Conservation (phyloP, 192 early-diverging fungal genomes). For the Backusella westeae region DNA sequence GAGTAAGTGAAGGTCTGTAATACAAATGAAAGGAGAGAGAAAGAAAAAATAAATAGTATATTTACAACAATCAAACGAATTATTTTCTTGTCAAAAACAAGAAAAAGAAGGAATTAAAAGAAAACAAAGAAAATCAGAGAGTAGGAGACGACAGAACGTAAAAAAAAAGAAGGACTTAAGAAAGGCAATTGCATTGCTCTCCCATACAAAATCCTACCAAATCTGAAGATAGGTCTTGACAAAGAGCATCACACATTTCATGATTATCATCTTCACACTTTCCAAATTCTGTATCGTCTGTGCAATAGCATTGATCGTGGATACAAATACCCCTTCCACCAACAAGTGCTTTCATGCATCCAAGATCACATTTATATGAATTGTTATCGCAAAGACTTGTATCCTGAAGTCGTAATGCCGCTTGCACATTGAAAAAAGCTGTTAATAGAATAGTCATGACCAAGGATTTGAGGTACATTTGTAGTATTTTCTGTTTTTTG, state of each 20-base stretch:
- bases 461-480: background rate
- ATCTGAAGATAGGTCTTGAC: slow-evolving; percentile 15
- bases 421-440: background rate
- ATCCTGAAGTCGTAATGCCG: background rate
- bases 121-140: background rate
- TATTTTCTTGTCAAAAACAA: background rate
- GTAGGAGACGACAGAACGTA: background rate
- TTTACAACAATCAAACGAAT: background rate
- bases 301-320: slow-evolving; percentile 10
- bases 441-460: background rate
- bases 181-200: slow-evolving; percentile 12
- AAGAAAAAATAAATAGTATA: background rate
- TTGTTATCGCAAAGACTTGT: background rate
- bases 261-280: slow-evolving; percentile 17
- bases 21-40: background rate
- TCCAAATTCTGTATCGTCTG: slow-evolving; percentile 5
- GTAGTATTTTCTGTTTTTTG: background rate
- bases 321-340: slow-evolving; percentile 12
- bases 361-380: background rate
- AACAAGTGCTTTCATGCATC: slow-evolving; percentile 3
- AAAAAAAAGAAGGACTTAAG: background rate
- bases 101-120: background rate
- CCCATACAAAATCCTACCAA: slow-evolving; percentile 13
- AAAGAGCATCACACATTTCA: slow-evolving; percentile 14
- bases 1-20: background rate